phyloP scores from a whole-genome alignment of 176 grass and related monocot species.

The Ananas comosus region DNA sequence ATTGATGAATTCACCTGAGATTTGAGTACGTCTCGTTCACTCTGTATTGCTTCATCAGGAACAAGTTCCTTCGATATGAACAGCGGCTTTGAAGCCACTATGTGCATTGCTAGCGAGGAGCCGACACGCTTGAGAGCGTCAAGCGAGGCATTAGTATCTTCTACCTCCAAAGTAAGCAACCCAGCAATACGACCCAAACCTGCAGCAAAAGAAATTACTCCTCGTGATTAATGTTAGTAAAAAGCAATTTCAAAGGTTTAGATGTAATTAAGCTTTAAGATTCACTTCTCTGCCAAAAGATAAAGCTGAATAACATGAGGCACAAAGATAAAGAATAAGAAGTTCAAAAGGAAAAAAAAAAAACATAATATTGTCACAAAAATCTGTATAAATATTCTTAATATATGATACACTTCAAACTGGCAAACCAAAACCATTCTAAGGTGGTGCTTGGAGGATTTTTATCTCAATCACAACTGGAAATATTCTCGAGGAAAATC shows the following conservation, averaged over 20 bases:
- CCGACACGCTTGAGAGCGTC: conserved; percentile 59
- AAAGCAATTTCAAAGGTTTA: neutral
- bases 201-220: conserved; percentile 17
- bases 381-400: too few relatives aligned
- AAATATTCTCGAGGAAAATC: too few relatives aligned
- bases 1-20: conserved; percentile 39
- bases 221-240: neutral
- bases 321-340: neutral
- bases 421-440: too few relatives aligned
- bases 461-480: too few relatives aligned
- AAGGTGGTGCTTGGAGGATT: too few relatives aligned
- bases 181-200: conserved; percentile 82
- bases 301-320: neutral
- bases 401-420: too few relatives aligned
- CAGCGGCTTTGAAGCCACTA: conserved; percentile 80
- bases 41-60: conserved; percentile 59
- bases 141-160: conserved; percentile 58
- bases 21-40: conserved; percentile 67
- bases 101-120: conserved; percentile 80
- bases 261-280: neutral
- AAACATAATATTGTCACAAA: too few relatives aligned
- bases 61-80: conserved; percentile 92
- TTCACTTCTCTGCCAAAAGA: neutral
- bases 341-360: neutral
- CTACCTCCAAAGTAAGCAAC: conserved; percentile 70